These are phyloP conservation scores for Tubosaeta brunneosetosa DNA, from an alignment of 768 basidiomycete genomes.

Conservation along the genomic window DNA sequence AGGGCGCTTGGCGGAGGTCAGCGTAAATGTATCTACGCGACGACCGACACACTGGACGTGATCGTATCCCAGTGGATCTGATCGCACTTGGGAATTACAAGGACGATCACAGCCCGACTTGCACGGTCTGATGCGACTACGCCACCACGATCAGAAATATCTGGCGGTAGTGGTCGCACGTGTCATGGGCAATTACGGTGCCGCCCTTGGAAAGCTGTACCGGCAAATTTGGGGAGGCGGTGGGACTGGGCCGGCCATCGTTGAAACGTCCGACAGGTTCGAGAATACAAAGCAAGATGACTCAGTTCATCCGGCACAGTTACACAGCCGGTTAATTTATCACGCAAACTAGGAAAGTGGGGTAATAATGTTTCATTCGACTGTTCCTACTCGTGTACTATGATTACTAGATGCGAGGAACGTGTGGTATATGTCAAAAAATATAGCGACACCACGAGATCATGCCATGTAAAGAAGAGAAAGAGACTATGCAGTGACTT, in stretches of 20 bases:
- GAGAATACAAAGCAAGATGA: not conserved
- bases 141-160: not conserved
- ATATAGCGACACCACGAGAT: conserved; percentile 32
- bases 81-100: not conserved
- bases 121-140: not conserved
- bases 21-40: no score
- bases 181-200: not conserved
- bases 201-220: not conserved
- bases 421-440: conserved; percentile 31
- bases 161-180: no score
- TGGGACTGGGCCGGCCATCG: not conserved
- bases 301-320: not conserved
- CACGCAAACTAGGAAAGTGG: not conserved
- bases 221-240: no score
- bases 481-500: conserved; percentile 22
- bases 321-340: no score
- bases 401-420: conserved; percentile 4
- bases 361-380: not conserved
- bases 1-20: no score
- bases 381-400: not conserved
- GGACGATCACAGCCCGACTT: not conserved
- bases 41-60: not conserved
- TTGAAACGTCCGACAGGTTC: conserved; percentile 1
- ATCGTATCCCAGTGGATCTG: not conserved
- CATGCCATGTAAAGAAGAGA: not conserved